A percentile compares a stretch with the other conserved stretches of the same genome.
phyloP scores from a whole-genome alignment of 1,284 basidiomycete genomes.

The Apiotrichum mycotoxinovorans region DNA sequence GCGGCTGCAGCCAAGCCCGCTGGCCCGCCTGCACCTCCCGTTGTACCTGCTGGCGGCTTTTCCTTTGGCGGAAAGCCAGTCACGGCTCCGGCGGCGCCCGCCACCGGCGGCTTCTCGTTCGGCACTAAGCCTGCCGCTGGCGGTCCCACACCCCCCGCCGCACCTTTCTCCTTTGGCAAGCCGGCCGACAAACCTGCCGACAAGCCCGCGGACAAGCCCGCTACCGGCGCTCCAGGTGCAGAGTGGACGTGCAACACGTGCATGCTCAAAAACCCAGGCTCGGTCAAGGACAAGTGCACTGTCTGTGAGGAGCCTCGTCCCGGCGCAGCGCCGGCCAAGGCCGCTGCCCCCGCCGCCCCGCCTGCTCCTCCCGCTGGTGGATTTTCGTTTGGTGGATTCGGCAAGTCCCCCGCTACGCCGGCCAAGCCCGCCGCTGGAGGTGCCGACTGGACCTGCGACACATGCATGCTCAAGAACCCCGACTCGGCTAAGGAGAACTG shows the following conservation, averaged over 20 bases:
- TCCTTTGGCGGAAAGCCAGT: constrained; percentile 18
- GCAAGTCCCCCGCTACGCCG: constrained; percentile 8
- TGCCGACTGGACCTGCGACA: constrained; percentile 53
- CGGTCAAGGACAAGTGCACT: constrained; percentile 53
- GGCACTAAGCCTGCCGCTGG: constrained; percentile 1
- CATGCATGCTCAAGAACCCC: constrained; percentile 55
- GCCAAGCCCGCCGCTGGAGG: too few species aligned
- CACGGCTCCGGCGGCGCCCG: constrained; percentile 11
- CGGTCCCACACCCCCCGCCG: constrained; percentile 4
- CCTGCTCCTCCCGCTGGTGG: not conserved
- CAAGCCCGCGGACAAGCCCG: not conserved
- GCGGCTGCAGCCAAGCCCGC: constrained; percentile 4
- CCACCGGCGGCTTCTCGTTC: constrained; percentile 1
- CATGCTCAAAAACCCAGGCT: constrained; percentile 52
- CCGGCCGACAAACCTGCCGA: not conserved
- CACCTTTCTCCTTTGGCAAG: constrained; percentile 12
- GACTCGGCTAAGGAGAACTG: constrained; percentile 54
- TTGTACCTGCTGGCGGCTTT: constrained; percentile 11
- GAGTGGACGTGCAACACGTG: constrained; percentile 55
- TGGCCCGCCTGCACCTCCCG: not conserved
- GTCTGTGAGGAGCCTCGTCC: constrained; percentile 54
- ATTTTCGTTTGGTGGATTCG: constrained; percentile 6
- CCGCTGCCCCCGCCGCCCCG: constrained; percentile 1
- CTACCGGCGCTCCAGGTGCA: too few species aligned
- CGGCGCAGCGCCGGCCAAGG: constrained; percentile 13